These are phyloP conservation scores for Fraxinus pennsylvanica DNA, from an alignment of 257 asterid species.

Conservation along the genomic window DNA sequence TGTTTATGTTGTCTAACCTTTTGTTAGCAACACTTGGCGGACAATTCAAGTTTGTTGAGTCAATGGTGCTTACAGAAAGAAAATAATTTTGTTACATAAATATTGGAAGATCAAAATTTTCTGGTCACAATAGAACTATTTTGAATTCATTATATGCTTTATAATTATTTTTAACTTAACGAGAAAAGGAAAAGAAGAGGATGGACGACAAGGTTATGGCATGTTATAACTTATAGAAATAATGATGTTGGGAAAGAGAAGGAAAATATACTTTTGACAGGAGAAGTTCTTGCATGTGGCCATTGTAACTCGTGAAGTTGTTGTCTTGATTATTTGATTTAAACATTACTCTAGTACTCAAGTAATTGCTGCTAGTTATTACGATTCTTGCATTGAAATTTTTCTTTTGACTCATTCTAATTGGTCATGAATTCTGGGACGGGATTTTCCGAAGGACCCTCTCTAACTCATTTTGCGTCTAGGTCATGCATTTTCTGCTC, in stretches of 20 bases:
- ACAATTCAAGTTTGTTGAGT: background rate
- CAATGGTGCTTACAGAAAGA: background rate
- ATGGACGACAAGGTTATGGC: background rate
- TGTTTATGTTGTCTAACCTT: conserved; percentile 4
- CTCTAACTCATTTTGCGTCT: conserved; percentile 32
- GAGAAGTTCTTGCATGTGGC: conserved; percentile 25
- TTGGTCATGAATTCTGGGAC: conserved; percentile 12
- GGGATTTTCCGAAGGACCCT: conserved; percentile 24
- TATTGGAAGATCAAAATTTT: background rate
- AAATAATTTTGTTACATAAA: background rate
- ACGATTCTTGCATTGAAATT: conserved; percentile 7
- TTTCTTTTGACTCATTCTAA: conserved; percentile 15
- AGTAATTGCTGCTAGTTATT: conserved; percentile 16
- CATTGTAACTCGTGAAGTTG: conserved; percentile 12
- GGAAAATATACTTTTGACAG: background rate
- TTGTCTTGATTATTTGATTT: conserved; percentile 18
- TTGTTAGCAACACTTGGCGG: conserved; percentile 3
- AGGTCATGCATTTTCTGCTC: conserved; percentile 86
- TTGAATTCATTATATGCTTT: background rate
- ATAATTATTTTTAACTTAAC: background rate
- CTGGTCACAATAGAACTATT: background rate
- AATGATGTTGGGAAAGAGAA: background rate
- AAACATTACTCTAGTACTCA: conserved; percentile 9
- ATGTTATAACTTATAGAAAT: background rate
- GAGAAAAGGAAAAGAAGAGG: background rate